Evolutionary conservation across 73 alveolate species (phyloP), one percentile per base, ranked within the genome.

Genomic region (Blepharisma japonicum): DNA sequence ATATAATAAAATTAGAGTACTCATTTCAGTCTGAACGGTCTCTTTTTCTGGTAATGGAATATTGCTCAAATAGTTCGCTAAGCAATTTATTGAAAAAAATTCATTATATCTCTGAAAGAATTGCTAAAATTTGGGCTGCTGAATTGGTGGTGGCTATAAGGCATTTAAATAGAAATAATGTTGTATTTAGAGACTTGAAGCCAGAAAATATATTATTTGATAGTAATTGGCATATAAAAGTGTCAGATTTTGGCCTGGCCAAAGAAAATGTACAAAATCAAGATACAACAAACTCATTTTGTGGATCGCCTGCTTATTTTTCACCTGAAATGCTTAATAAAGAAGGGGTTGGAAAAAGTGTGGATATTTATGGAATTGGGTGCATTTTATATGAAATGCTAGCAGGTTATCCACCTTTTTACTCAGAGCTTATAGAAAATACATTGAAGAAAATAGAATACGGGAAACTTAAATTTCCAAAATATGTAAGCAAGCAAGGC

Each of bases 171-270:
- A 49, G 79, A 66, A 89, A 90, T 42, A 87, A 85, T 71, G 87
- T 95, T 27, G 83, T 95, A 27, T 96, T 91, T 80, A 71, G 99
- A 77, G 99, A 95, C 81, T 71, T 95, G 14, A 95, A 95, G 76
- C 98, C 98, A 6, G 99, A 95, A 85, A 95, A 95, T 83, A 86
- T 95, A 56, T 89, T 95, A 55, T 68, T 93, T 47, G 98, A 90
- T 84, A 50, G 82, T 70, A 94, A 89, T 11, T 98, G 99, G 55
- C 95, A 93, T 84, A 86, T 94, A 18, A 88, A 94, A 74, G 77
- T 95, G 50, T 93, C 96, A 50, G 99, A 95, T 87, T 95, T 95
- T 72, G 99, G 99, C 2, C 90, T 95, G 6, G 92, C 98, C 21
- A 91, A 89, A 81, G 93, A 83, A 67, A 77, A 81, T 49, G 88